phyloP scores from a whole-genome alignment of 2,329 filamentous ascomycete species.

The Elsinoe batatas region DNA sequence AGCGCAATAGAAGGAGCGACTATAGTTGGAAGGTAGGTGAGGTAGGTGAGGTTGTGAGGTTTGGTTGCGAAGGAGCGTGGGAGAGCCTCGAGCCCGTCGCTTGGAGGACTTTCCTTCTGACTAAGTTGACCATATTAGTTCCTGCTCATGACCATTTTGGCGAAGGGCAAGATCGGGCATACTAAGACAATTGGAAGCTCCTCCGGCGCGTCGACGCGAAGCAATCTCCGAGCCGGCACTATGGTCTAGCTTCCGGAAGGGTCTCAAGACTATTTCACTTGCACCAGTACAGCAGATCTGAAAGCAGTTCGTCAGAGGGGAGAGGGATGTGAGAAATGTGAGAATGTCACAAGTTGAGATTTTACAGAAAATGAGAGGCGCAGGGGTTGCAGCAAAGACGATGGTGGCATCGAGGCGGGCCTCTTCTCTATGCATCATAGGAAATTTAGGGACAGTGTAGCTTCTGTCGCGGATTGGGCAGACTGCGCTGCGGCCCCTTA shows the following conservation, averaged over 20 bases:
- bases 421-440: slow-evolving; percentile 5
- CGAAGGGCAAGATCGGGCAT: slow-evolving; percentile 4
- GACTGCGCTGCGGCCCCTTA: slow-evolving; percentile 1
- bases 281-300: neutral
- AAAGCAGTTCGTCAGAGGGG: no score
- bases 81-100: neutral
- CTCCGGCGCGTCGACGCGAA: neutral
- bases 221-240: slow-evolving; percentile 9
- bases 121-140: slow-evolving; percentile 5
- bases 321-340: neutral
- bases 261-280: neutral
- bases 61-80: neutral
- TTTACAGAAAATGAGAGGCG: neutral
- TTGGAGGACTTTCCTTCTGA: neutral
- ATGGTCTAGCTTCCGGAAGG: slow-evolving; percentile 2
- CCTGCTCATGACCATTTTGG: neutral
- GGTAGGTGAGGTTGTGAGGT: neutral
- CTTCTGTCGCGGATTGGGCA: slow-evolving; percentile 4
- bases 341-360: neutral
- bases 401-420: slow-evolving; percentile 1
- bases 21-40: slow-evolving; percentile 6
- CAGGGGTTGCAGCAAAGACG: neutral
- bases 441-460: slow-evolving; percentile 3
- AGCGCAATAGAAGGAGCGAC: slow-evolving; percentile 8
- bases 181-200: slow-evolving; percentile 7